These are phyloP conservation scores for Chaetomium cochliodes DNA, from an alignment of 495 filamentous ascomycete genomes.

Conservation along the genomic window DNA sequence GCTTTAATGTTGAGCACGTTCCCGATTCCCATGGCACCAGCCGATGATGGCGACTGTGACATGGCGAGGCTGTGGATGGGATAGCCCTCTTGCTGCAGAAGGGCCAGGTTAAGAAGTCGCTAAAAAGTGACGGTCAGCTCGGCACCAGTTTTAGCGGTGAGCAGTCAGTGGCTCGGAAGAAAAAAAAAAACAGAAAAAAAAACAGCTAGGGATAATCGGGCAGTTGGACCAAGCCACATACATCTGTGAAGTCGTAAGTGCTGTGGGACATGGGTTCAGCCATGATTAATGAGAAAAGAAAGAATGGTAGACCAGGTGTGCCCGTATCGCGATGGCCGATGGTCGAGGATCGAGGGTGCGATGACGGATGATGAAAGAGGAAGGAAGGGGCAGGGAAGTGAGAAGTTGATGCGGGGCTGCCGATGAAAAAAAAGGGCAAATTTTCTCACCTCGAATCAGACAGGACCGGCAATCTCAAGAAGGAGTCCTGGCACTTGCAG, in stretches of 20 bases:
- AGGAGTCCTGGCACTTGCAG: background rate
- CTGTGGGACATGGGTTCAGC: background rate
- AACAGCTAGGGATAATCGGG: background rate
- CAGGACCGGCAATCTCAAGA: background rate
- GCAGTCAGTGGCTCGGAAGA: constrained; percentile 5
- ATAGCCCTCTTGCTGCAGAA: background rate
- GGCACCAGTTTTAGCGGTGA: constrained; percentile 6
- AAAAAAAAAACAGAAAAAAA: background rate
- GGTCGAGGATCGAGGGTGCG: background rate
- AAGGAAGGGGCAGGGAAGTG: background rate
- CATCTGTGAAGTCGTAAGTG: background rate
- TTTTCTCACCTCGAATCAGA: constrained; percentile 18
- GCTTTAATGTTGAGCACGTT: constrained; percentile 40
- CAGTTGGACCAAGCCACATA: constrained; percentile 7
- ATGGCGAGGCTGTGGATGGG: constrained; percentile 24
- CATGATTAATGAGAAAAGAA: background rate
- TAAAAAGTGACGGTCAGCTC: constrained; percentile 5
- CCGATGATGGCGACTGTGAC: constrained; percentile 39
- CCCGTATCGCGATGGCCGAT: constrained; percentile 5
- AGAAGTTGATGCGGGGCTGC: constrained; percentile 15
- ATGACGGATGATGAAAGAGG: constrained; percentile 13
- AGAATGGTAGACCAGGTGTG: background rate
- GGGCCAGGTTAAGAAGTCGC: background rate
- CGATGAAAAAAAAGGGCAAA: constrained; percentile 1
- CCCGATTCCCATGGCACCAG: constrained; percentile 41